These are phyloP conservation scores for Endocladia muricata DNA, from an alignment of 31 red algal species.

Conservation along the genomic window DNA sequence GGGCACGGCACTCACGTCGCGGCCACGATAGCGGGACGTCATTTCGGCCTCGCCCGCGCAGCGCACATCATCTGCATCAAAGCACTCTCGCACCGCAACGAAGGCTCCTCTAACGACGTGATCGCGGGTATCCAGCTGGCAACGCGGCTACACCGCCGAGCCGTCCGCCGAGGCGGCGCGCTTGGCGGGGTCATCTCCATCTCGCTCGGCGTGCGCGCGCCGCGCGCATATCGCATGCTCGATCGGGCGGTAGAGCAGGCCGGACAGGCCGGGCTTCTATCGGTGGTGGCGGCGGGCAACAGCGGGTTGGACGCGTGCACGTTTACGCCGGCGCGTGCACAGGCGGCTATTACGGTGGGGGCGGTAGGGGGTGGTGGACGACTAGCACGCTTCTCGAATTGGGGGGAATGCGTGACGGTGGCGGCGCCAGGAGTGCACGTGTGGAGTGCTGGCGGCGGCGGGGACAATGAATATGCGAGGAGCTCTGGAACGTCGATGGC, in stretches of 20 bases:
- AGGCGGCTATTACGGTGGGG: slow-evolving; percentile 52
- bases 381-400: slow-evolving; percentile 50
- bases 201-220: slow-evolving; percentile 38
- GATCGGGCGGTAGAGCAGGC: slow-evolving; percentile 41
- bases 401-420: slow-evolving; percentile 48
- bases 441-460: slow-evolving; percentile 46
- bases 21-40: slow-evolving; percentile 20
- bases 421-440: slow-evolving; percentile 48
- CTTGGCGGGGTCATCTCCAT: slow-evolving; percentile 55
- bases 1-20: slow-evolving; percentile 68
- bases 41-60: slow-evolving; percentile 21
- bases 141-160: slow-evolving; percentile 20
- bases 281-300: slow-evolving; percentile 60
- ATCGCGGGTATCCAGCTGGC: slow-evolving; percentile 31
- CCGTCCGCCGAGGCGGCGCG: neutral
- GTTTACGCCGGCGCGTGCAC: slow-evolving; percentile 59
- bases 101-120: slow-evolving; percentile 42
- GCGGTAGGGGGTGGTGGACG: slow-evolving; percentile 21
- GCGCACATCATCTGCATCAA: slow-evolving; percentile 53
- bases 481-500: slow-evolving; percentile 64
- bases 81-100: slow-evolving; percentile 51
- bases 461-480: slow-evolving; percentile 40
- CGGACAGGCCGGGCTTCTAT: slow-evolving; percentile 24
- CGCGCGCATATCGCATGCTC: slow-evolving; percentile 19
- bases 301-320: slow-evolving; percentile 50